These are phyloP conservation scores for Mariannaea sp. DNA, from an alignment of 2,329 filamentous ascomycete species.

Conservation along the genomic window DNA sequence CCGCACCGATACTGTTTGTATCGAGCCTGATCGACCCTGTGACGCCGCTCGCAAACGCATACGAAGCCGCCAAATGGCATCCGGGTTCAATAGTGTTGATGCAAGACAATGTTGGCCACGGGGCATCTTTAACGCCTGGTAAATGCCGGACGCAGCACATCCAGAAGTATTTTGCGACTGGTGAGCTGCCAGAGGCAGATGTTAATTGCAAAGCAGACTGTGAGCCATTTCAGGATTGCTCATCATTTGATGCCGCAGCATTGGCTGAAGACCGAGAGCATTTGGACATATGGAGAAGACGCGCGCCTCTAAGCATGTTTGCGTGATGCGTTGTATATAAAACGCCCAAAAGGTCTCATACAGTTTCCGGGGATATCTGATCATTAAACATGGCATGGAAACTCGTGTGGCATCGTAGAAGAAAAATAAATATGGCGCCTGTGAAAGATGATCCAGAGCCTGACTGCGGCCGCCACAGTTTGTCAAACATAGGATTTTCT, in stretches of 20 bases:
- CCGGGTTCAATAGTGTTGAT: constrained; percentile 39
- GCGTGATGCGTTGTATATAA: not conserved
- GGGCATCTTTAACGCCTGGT: constrained; percentile 9
- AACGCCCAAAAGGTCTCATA: no score
- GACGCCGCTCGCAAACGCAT: constrained; percentile 49
- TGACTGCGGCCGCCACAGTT: no score
- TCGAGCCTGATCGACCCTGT: not conserved
- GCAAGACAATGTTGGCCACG: constrained; percentile 40
- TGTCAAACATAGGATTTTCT: no score
- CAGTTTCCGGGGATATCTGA: no score
- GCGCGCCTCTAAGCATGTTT: not conserved
- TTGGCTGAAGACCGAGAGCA: not conserved
- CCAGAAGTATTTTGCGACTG: not conserved
- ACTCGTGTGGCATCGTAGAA: not conserved
- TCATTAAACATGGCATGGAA: no score
- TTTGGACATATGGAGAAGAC: not conserved
- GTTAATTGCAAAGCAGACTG: constrained; percentile 1
- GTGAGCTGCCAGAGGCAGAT: not conserved
- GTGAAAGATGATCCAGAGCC: no score
- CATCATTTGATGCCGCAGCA: not conserved
- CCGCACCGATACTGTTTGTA: constrained; percentile 40
- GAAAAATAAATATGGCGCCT: no score
- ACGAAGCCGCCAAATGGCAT: constrained; percentile 34
- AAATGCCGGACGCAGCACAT: not conserved
- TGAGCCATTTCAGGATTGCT: constrained; percentile 2